Base-by-base conservation (phyloP, 164 flowering plant species). In the Chimonanthus salicifolius region DNA sequence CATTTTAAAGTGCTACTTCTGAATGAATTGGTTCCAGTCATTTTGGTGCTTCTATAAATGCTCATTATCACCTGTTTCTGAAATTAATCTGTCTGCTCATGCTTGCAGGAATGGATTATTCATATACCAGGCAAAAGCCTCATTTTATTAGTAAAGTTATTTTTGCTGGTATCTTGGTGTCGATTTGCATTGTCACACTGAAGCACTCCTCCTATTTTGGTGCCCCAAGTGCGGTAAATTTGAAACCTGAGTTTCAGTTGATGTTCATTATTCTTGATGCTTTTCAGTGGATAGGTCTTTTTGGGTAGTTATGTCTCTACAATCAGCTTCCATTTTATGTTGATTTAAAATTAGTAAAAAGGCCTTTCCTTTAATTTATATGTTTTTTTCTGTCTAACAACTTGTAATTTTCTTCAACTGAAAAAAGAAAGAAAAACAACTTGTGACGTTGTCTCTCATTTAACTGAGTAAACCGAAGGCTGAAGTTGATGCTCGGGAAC, bases 121-220 rank as follows among this genome's bases (percentile, higher is more conserved):
- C 83, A 6, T 97, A 95, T 68, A 85, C 94, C 1, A 95, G 89
- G 80, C 83, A 84, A 84, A 93, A 92, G 84, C 81, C 77, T 68
- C 84, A 78, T 67, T 33, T 87, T 67, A 78, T 85, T 20, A 94
- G 93, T 15, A 95, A 89, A 79, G 76, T 95, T 74, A 44, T 95
- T 80, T 81, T 95, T 81, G 91, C 86, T 75, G 90, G 86, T 75
- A 43, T 76, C 45, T 83, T 95, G 4, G 89, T 92, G 15, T 88
- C 83, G 18, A 71, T 93, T 49, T 93, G 96, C 82, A 84, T 95
- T 72, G 49, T 89, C 71, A 80, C 89, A 85, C 87, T 95, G 71
- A 90, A 87, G 78, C 87, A 84, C 71, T 90, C 97, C 45, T 85
- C 90, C 71, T 76, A 49, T 72, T 91, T 91, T 69, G 86, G 69